A percentile compares a stretch with the other conserved stretches of the same genome.
Conservation (phyloP, 2,329 filamentous ascomycete species). For the Aspergillus pseudoterreus region DNA sequence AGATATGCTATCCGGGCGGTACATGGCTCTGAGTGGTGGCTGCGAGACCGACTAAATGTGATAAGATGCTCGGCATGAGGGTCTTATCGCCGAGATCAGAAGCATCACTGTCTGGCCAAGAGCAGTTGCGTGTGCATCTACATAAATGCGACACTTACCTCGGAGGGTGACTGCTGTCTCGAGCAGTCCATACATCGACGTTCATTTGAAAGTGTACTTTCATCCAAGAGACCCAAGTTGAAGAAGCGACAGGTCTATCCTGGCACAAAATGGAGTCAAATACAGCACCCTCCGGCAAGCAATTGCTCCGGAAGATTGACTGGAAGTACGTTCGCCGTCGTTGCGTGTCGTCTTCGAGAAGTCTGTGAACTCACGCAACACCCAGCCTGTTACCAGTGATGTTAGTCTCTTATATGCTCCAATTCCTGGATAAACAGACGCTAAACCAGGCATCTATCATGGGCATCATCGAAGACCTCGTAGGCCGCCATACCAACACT, state of each 20-base stretch:
- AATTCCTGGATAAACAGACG: slow-evolving; percentile 13
- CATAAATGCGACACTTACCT: too few species aligned
- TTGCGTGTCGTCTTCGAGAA: background rate
- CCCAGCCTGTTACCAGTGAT: slow-evolving; percentile 7
- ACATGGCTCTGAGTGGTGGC: background rate
- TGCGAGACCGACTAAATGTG: background rate
- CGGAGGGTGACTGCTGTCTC: too few species aligned
- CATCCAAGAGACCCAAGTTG: too few species aligned
- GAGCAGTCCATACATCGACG: too few species aligned
- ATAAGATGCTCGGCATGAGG: background rate
- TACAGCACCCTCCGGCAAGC: background rate
- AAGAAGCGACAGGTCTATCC: too few species aligned
- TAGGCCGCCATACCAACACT: background rate
- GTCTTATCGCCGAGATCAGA: background rate
- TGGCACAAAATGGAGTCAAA: background rate
- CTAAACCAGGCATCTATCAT: slow-evolving; percentile 4
- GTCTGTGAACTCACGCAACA: background rate
- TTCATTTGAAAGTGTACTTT: too few species aligned
- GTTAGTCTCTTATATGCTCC: slow-evolving; percentile 11
- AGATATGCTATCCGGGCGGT: background rate
- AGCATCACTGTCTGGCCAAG: background rate
- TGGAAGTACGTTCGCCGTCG: background rate
- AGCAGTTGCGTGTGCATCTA: background rate
- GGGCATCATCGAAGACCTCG: slow-evolving; percentile 3
- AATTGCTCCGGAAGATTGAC: background rate